These are phyloP conservation scores for Candida oleophila DNA, from an alignment of 805 yeast genomes.

Conservation along the genomic window DNA sequence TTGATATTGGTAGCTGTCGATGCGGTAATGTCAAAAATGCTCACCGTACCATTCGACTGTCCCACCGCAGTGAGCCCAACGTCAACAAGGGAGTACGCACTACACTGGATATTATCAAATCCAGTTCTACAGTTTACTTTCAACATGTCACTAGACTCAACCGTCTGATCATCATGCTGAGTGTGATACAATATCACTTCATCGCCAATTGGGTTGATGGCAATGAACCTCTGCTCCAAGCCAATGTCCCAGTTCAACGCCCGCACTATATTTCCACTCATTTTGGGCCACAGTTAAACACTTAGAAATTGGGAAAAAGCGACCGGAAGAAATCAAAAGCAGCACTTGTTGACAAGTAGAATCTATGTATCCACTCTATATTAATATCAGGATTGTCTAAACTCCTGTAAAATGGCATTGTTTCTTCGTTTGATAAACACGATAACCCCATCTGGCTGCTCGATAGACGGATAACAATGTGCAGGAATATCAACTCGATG, in stretches of 20 bases:
- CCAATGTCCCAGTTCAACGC: constrained; percentile 62
- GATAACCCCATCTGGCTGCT: too few relatives aligned
- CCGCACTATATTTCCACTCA: constrained; percentile 62
- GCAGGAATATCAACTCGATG: too few relatives aligned
- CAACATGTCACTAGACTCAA: constrained; percentile 50
- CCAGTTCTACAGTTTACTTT: constrained; percentile 58
- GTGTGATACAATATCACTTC: constrained; percentile 69
- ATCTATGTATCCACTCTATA: too few relatives aligned
- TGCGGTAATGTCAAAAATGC: constrained; percentile 57
- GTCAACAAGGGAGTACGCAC: constrained; percentile 55
- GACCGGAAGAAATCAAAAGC: too few relatives aligned
- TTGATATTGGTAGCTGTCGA: constrained; percentile 17
- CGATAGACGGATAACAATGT: too few relatives aligned
- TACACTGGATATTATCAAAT: constrained; percentile 66
- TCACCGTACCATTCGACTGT: constrained; percentile 64
- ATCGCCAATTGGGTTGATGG: constrained; percentile 78
- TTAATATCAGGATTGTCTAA: too few relatives aligned
- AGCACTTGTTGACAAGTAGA: too few relatives aligned
- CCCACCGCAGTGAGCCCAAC: constrained; percentile 73
- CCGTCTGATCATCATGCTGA: constrained; percentile 40
- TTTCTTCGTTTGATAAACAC: too few relatives aligned
- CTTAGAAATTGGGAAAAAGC: too few relatives aligned
- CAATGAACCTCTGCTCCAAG: constrained; percentile 56
- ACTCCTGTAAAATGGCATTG: too few relatives aligned
- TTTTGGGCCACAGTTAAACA: too few relatives aligned